Conservation (phyloP, 2,329 filamentous ascomycete species). For the Pyricularia grisea region DNA sequence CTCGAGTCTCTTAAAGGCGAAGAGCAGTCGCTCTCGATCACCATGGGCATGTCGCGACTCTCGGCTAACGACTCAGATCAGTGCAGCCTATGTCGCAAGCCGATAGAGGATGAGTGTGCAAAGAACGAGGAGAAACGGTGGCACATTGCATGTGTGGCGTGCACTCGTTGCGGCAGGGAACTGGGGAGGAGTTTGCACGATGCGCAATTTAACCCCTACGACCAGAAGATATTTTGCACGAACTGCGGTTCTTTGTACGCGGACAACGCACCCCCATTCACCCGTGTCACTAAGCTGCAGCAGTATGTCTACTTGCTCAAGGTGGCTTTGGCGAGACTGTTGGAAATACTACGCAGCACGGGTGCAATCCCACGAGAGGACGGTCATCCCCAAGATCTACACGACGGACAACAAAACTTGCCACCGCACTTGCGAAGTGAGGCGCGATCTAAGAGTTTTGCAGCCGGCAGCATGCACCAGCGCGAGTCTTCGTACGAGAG, state of each 20-base stretch:
- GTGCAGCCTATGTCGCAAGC: slow-evolving; percentile 70
- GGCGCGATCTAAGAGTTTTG: slow-evolving; percentile 63
- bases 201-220: slow-evolving; percentile 59
- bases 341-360: slow-evolving; percentile 77
- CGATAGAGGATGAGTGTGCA: slow-evolving; percentile 91
- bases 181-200: slow-evolving; percentile 59
- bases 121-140: slow-evolving; percentile 67
- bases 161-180: slow-evolving; percentile 55
- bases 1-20: slow-evolving; percentile 70
- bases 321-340: slow-evolving; percentile 79
- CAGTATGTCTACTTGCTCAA: slow-evolving; percentile 91
- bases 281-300: slow-evolving; percentile 73
- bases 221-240: slow-evolving; percentile 62
- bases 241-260: slow-evolving; percentile 51
- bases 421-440: slow-evolving; percentile 51
- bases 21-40: slow-evolving; percentile 53
- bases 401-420: slow-evolving; percentile 48
- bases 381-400: slow-evolving; percentile 50
- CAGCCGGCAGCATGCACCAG: slow-evolving; percentile 50
- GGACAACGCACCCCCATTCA: slow-evolving; percentile 44
- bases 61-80: slow-evolving; percentile 75
- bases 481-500: slow-evolving; percentile 81
- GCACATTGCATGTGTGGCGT: slow-evolving; percentile 76
- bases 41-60: slow-evolving; percentile 54
- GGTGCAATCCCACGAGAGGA: slow-evolving; percentile 48